Percentiles rank a stretch among this genome's conserved stretches.
These are phyloP conservation scores for Cytospora leucostoma DNA, from an alignment of 2,329 filamentous ascomycete species.

Conservation along the genomic window DNA sequence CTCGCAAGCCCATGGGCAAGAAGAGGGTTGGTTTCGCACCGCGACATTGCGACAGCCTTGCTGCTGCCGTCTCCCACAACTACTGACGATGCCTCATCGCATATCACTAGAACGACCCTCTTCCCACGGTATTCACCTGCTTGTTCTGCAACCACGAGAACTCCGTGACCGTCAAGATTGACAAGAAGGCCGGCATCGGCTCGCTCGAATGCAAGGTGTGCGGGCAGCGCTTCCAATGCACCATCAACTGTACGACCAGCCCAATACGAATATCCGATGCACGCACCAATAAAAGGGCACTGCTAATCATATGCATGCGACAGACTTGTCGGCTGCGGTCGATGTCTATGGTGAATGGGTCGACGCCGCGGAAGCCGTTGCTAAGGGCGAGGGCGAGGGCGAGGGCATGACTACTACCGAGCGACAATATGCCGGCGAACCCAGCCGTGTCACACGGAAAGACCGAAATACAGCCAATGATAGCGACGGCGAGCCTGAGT, in stretches of 20 bases:
- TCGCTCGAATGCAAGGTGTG: slow-evolving; percentile 89
- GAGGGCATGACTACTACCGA: slow-evolving; percentile 28
- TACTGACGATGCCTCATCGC: slow-evolving; percentile 2
- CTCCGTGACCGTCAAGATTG: slow-evolving; percentile 84
- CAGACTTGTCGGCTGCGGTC: slow-evolving; percentile 85
- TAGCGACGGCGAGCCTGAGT: slow-evolving; percentile 52
- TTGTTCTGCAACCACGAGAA: slow-evolving; percentile 99
- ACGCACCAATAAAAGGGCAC: background rate
- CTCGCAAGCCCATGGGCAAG: slow-evolving; percentile 76
- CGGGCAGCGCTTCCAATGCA: slow-evolving; percentile 89
- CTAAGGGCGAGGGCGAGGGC: slow-evolving; percentile 30
- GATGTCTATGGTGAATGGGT: slow-evolving; percentile 99
- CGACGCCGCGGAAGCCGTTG: slow-evolving; percentile 64
- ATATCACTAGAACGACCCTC: slow-evolving; percentile 60
- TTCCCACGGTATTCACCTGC: slow-evolving; percentile 87
- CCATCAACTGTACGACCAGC: slow-evolving; percentile 75
- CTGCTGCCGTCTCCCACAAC: slow-evolving; percentile 10
- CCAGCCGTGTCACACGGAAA: slow-evolving; percentile 20
- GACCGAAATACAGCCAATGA: slow-evolving; percentile 37
- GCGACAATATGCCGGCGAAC: slow-evolving; percentile 30
- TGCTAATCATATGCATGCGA: slow-evolving; percentile 3
- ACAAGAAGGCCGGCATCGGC: slow-evolving; percentile 89
- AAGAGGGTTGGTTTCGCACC: slow-evolving; percentile 65
- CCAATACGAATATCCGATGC: background rate
- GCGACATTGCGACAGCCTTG: background rate